Evolutionary conservation across 495 filamentous ascomycete species (phyloP), one percentile per base, ranked within the genome.

Genomic region (Penicillium cosmopolitanum): DNA sequence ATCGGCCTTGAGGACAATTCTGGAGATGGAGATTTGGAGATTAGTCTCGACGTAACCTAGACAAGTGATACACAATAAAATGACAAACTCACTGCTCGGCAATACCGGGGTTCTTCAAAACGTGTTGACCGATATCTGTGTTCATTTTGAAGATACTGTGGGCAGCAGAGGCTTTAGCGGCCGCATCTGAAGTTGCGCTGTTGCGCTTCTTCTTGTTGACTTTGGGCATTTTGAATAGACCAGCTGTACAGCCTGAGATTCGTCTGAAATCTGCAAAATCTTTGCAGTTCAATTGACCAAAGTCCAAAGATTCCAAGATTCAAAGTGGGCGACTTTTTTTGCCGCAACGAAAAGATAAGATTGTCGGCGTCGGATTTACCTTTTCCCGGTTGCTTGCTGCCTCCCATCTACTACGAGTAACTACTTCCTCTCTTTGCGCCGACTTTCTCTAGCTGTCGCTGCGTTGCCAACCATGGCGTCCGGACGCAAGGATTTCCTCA

Each of bases 21-120:
- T 67, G 40, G 25, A 25, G 33, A 38, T 11, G 40, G 25, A 25
- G 25, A 38, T 11, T 4, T 19, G 42, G 4, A 5, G 8, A 52
- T 36, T 18, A 16, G 13, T 51, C 13, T n/a, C 9, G 23, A 23
- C 23, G 2, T 23, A 44, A 2, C 16, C 42, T 16, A 13, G 15
- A 12, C 19, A 46, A 16, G 36, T 13, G 19, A 7, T 10, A 38
- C 1, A 34, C 23, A 2, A 31, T 42, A 8, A 1, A 13, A 23
- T 15, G 11, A 16, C 31, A 5, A 19, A 58, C 42, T 16, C 33
- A 63, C 68, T 44, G 88, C 70, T 93, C 86, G 16, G 92, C 91
- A 57, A 98, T 91, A 57, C 92, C 92, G 16, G 93, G 93, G 75
- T 98, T 97, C 77, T 96, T 96, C 65, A 98, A 82, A 55, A 98